Conservation (phyloP, 257 asterid genomes). For the Rhazya stricta region DNA sequence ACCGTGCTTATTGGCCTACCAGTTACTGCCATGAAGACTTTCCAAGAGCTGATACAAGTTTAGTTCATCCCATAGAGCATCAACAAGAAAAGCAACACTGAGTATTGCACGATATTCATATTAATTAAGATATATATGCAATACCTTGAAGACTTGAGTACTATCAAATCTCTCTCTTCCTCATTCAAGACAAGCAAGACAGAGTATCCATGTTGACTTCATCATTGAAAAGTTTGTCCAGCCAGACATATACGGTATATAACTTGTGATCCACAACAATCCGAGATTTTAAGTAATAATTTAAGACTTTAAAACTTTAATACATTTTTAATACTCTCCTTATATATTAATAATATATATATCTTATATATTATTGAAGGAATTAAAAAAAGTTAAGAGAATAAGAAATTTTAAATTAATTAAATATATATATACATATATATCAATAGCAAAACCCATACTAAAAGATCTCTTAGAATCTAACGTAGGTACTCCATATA, state of each 20-base stretch:
- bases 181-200: neutral
- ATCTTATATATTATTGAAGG: too few relatives aligned
- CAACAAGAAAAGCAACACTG: neutral
- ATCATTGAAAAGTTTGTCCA: neutral
- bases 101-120: neutral
- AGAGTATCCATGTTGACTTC: neutral
- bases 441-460: too few relatives aligned
- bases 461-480: too few relatives aligned
- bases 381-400: too few relatives aligned
- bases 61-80: neutral
- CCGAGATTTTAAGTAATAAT: too few relatives aligned
- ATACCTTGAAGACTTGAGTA: neutral
- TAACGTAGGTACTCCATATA: too few relatives aligned
- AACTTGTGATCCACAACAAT: too few relatives aligned
- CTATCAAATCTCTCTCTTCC: neutral
- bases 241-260: neutral
- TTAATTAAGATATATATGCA: neutral
- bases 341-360: too few relatives aligned
- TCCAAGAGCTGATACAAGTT: slow-evolving; percentile 15
- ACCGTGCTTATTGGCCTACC: slow-evolving; percentile 24
- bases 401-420: too few relatives aligned
- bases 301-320: too few relatives aligned
- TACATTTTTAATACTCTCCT: too few relatives aligned
- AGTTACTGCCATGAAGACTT: slow-evolving; percentile 20
- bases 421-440: too few relatives aligned